Base-by-base conservation (phyloP, 1,139 yeast genomes). In the Yamadazyma trypodendri region DNA sequence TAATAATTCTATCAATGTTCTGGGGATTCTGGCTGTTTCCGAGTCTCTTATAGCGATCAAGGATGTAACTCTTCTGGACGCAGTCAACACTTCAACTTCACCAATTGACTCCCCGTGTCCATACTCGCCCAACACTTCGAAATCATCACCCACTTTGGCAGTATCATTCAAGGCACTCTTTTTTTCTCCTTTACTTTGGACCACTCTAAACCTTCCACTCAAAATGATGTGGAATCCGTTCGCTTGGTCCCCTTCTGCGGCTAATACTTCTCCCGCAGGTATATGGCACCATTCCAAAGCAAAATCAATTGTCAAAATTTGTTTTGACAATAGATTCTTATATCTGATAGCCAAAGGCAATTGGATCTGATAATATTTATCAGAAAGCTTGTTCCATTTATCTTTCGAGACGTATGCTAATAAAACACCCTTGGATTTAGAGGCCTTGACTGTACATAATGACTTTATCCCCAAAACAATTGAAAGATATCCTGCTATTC, bases 51-150 rank as follows among this genome's bases (percentile, higher is more conserved):
- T 85, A 0, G 97, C 97, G 28, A 89, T 81, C 34, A 89, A 72
- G 0, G 96, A 80, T 24, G 77, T 72, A 1, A 82, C 71, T 54
- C 97, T 76, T 46, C 80, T 71, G 3, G 85, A 78, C 8, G 94
- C 92, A 0, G 97, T 89, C 44, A 92, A 68, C 2, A 92, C 97
- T 56, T 92, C 98, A 11, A 92, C 83, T 60, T 92, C 98, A 3
- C 98, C 98, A 44, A 92, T 77, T 36, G 96, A 85, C 50, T 87
- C 94, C 3, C 97, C 97, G 56, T 89, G 96, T 0, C 97, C 96
- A 54, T 81, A 82, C 54, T 92, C 98, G 2, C 86, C 87, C 14
- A 83, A 50, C 0, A 81, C 72, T 24, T 60, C 63, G 22, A 60
- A 53, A 10, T 65, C 63, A 2, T 60, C 65, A 9, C 48, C 51